Percentiles rank a stretch among this genome's conserved stretches.
phyloP scores from a whole-genome alignment of 352 stramenopile species.

The Phytophthora sp. region DNA sequence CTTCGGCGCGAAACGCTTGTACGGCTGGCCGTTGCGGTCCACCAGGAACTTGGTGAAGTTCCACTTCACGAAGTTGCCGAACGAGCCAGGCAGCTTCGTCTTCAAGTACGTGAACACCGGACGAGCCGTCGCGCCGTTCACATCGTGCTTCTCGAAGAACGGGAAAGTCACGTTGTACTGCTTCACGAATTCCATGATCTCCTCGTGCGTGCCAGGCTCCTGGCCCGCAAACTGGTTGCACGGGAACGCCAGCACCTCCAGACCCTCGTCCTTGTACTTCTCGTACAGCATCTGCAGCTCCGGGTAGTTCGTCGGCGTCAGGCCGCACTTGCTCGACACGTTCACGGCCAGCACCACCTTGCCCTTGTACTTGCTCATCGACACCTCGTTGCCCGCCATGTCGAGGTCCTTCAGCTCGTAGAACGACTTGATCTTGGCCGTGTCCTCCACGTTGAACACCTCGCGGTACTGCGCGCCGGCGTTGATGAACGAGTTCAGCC shows the following conservation, averaged over 20 bases:
- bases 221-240: conserved; percentile 81
- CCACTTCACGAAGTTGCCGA: conserved; percentile 84
- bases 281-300: conserved; percentile 73
- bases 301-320: conserved; percentile 86
- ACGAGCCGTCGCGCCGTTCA: conserved; percentile 79
- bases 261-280: conserved; percentile 62
- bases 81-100: conserved; percentile 58
- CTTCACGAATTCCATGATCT: conserved; percentile 67
- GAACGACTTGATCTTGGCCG: conserved; percentile 57
- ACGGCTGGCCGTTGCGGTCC: conserved; percentile 80
- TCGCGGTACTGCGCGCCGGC: conserved; percentile 60
- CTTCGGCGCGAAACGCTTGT: conserved; percentile 29
- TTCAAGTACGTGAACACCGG: conserved; percentile 88
- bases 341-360: conserved; percentile 77
- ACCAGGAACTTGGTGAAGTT: conserved; percentile 93
- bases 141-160: conserved; percentile 76
- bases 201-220: conserved; percentile 66
- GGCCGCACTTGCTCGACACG: conserved; percentile 80
- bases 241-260: conserved; percentile 81
- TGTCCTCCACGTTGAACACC: conserved; percentile 38
- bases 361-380: conserved; percentile 68
- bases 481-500: conserved; percentile 57
- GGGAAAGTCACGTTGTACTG: conserved; percentile 46
- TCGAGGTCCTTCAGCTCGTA: conserved; percentile 80
- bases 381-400: conserved; percentile 67